Percentiles rank a stretch among this genome's conserved stretches.
phyloP scores from a whole-genome alignment of 192 early-diverging fungal species.

The Coemansia sp. region DNA sequence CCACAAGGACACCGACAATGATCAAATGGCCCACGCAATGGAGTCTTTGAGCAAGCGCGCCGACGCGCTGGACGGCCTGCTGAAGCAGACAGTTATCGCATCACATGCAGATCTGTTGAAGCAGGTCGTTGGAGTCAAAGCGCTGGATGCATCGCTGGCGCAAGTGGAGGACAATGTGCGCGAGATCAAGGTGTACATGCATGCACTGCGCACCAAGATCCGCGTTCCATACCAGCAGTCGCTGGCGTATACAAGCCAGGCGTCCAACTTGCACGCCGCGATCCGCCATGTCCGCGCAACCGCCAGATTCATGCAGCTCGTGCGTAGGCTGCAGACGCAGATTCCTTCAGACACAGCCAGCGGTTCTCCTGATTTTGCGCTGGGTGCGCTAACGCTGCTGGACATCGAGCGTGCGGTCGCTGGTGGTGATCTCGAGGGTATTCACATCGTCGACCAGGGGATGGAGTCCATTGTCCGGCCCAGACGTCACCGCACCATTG shows the following conservation, averaged over 20 bases:
- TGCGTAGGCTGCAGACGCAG: constrained; percentile 26
- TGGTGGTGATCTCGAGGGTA: constrained; percentile 16
- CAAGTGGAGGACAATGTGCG: constrained; percentile 41
- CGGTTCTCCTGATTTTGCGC: constrained; percentile 20
- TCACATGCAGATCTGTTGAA: constrained; percentile 24
- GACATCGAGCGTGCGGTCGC: constrained; percentile 29
- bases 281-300: constrained; percentile 13
- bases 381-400: constrained; percentile 37
- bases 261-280: constrained; percentile 33
- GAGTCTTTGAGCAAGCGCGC: constrained; percentile 11
- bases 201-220: constrained; percentile 32
- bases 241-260: constrained; percentile 15
- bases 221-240: constrained; percentile 46
- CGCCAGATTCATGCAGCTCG: constrained; percentile 37
- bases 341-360: constrained; percentile 2
- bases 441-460: constrained; percentile 27
- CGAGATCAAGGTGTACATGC: constrained; percentile 40
- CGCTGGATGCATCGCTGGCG: constrained; percentile 25
- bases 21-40: constrained; percentile 16
- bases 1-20: background rate
- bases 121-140: constrained; percentile 31
- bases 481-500: constrained; percentile 11
- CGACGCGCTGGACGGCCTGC: constrained; percentile 18
- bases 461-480: background rate
- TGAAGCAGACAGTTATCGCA: constrained; percentile 15